Conservation (phyloP, 768 basidiomycete species). For the Fomitopsis serialis region DNA sequence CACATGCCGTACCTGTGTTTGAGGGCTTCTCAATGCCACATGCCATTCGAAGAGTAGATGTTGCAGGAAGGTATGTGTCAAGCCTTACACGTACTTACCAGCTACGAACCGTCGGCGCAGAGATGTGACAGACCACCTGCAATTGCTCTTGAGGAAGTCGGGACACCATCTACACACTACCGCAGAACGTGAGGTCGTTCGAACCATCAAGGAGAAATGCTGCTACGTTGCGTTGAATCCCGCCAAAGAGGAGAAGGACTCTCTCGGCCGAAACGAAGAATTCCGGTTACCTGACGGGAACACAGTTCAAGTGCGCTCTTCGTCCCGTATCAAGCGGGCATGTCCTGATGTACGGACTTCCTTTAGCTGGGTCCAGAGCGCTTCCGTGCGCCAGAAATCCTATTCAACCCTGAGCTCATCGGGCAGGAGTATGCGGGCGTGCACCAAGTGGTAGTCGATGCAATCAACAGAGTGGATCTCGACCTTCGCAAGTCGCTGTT, state of each 20-base stretch:
- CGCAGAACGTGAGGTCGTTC: slow-evolving; percentile 93
- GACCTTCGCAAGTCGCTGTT: slow-evolving; percentile 94
- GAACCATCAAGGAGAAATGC: slow-evolving; percentile 97
- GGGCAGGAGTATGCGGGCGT: slow-evolving; percentile 96
- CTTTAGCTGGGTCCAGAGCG: slow-evolving; percentile 86
- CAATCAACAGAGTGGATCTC: slow-evolving; percentile 92
- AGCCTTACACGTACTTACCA: neutral
- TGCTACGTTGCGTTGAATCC: slow-evolving; percentile 95
- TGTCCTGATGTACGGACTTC: neutral
- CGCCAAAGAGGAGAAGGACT: slow-evolving; percentile 93
- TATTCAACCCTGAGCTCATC: slow-evolving; percentile 96
- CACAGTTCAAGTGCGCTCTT: slow-evolving; percentile 65
- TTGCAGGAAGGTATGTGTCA: slow-evolving; percentile 78
- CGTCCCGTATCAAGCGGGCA: slow-evolving; percentile 9
- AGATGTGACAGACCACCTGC: slow-evolving; percentile 95
- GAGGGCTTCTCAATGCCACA: slow-evolving; percentile 99
- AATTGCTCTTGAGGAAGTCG: slow-evolving; percentile 87
- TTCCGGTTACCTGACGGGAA: slow-evolving; percentile 96
- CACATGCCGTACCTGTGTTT: slow-evolving; percentile 97
- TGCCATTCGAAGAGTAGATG: slow-evolving; percentile 92
- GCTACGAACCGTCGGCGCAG: slow-evolving; percentile 32
- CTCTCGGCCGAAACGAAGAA: slow-evolving; percentile 70
- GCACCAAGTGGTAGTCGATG: slow-evolving; percentile 98
- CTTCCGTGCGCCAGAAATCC: slow-evolving; percentile 93
- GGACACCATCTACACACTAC: slow-evolving; percentile 96